Base-by-base conservation (phyloP, 1,284 basidiomycete species). In the Ustilago crameri region DNA sequence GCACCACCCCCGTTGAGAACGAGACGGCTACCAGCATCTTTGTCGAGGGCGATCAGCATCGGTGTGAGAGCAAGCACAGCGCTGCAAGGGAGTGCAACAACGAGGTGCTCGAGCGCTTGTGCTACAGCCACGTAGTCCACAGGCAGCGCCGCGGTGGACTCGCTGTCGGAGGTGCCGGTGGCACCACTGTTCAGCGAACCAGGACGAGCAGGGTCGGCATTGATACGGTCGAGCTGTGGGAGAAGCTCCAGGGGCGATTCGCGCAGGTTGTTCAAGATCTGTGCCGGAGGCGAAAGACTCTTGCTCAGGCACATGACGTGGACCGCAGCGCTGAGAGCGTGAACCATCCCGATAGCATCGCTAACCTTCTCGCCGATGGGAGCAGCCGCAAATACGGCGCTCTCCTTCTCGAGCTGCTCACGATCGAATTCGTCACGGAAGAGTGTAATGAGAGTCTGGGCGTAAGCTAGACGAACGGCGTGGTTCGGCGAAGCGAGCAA, bases 11-110 rank as follows among this genome's bases (percentile, higher is more conserved):
- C 71, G 35, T 74, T 52, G 26, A 64, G 62, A 2, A 86, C 78
- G 37, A 87, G 58, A 78, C 84, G 73, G 76, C 84, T 68, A 7
- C 83, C 82, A 2, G 87, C 86, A 35, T 88, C 88, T 7, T 81
- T 83, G 72, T 93, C 90, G 38, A 97, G 84, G 0, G 91, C 89
- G 30, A 93, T 81, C 37, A 98, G 84, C 90, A 95, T 94, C 1
- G 95, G 94, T 32, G 93, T 85, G 27, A 91, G 90, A 0, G 90
- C 89, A 20, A 93, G 83, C 35, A 95, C 79, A 1, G 90, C 90
- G 23, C 90, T 88, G 26, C 90, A 84, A 0, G 94, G 92, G 17
- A 91, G 82, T 40, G 90, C 87, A 51, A 89, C 86, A 48, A 93
- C 89, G 15, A 92, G 85, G 3, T 88, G 87, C 17, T 86, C 87